A percentile compares a stretch with the other conserved stretches of the same genome.
phyloP scores from a whole-genome alignment of 1,139 yeast species.

The Taphrina deformans region DNA sequence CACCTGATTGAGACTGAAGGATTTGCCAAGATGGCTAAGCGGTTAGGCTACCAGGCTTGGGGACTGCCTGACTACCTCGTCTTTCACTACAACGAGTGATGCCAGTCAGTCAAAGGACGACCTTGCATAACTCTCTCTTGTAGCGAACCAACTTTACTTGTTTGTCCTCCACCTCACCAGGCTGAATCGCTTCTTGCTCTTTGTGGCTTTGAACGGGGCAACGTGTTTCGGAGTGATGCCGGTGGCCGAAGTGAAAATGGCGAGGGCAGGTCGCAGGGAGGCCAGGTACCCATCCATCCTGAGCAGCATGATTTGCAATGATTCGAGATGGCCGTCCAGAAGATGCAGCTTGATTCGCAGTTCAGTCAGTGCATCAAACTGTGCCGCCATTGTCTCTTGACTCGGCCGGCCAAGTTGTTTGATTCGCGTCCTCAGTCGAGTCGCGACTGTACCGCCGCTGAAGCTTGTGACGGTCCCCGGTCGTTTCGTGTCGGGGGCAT shows the following conservation, averaged over 20 bases:
- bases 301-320: not conserved
- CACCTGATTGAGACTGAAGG: constrained; percentile 97
- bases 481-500: not conserved
- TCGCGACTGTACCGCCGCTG: not conserved
- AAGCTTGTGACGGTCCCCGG: not conserved
- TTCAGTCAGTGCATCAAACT: not conserved
- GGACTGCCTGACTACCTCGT: constrained; percentile 95
- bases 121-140: too few relatives aligned
- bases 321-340: not conserved
- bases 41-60: constrained; percentile 84
- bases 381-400: not conserved
- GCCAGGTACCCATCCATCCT: not conserved
- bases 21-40: constrained; percentile 95
- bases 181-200: not conserved
- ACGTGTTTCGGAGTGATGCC: not conserved
- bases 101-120: too few relatives aligned
- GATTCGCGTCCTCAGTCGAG: not conserved
- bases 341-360: not conserved
- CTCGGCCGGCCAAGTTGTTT: not conserved
- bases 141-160: not conserved
- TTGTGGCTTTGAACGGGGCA: not conserved
- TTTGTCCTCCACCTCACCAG: not conserved
- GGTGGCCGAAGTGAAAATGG: not conserved
- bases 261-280: not conserved
- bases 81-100: constrained; percentile 56